Percentiles rank a stretch among this genome's conserved stretches.
Conservation (phyloP, 2,329 filamentous ascomycete species). For the Beauveria australis region DNA sequence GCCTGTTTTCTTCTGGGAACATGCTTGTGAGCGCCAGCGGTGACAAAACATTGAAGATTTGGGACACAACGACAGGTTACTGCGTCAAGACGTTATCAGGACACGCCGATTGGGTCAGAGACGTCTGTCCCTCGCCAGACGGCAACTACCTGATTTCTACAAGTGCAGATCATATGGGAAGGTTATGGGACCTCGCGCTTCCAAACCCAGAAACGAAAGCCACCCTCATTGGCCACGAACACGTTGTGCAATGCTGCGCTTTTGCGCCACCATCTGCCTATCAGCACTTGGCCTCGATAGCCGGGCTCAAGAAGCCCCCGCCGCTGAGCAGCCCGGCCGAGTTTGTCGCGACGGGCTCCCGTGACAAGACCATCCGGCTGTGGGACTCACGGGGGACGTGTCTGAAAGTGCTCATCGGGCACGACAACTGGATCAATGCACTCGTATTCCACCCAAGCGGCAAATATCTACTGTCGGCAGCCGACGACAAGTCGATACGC, state of each 20-base stretch:
- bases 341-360: constrained; percentile 79
- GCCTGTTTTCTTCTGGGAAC: constrained; percentile 71
- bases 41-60: constrained; percentile 78
- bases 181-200: constrained; percentile 75
- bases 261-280: constrained; percentile 78
- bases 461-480: constrained; percentile 77
- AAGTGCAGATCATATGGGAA: constrained; percentile 72
- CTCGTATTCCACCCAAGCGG: constrained; percentile 86
- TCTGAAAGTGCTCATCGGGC: constrained; percentile 75
- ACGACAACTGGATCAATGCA: constrained; percentile 89
- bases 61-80: constrained; percentile 90
- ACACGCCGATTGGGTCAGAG: constrained; percentile 85
- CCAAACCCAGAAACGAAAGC: constrained; percentile 60
- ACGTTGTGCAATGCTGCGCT: constrained; percentile 77
- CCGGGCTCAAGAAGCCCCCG: constrained; percentile 77
- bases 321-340: constrained; percentile 67
- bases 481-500: constrained; percentile 84
- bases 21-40: constrained; percentile 78
- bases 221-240: constrained; percentile 78
- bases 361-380: constrained; percentile 84
- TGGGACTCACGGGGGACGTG: constrained; percentile 82
- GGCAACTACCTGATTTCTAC: constrained; percentile 76
- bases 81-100: constrained; percentile 85
- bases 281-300: constrained; percentile 64
- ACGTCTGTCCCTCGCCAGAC: constrained; percentile 74